These are phyloP conservation scores for Acmispon strigosus DNA, from an alignment of 306 rosid species.

Conservation along the genomic window DNA sequence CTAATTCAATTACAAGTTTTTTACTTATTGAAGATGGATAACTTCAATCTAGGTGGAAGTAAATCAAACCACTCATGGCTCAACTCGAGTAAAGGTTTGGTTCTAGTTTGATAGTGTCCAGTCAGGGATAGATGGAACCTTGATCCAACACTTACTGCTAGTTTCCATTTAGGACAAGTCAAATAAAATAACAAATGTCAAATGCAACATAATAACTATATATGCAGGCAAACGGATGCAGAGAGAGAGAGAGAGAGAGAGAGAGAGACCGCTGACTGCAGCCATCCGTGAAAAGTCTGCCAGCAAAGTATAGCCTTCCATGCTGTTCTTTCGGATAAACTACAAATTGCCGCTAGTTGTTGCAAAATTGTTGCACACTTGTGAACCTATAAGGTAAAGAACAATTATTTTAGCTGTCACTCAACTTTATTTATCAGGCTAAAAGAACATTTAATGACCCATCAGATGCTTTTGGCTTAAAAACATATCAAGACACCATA, in stretches of 20 bases:
- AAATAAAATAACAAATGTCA: slow-evolving; percentile 12
- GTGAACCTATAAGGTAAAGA: slow-evolving; percentile 61
- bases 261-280: slow-evolving; percentile 74
- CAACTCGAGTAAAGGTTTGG: not conserved
- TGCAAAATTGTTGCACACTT: slow-evolving; percentile 95
- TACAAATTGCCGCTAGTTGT: slow-evolving; percentile 87
- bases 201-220: slow-evolving; percentile 10
- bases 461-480: not conserved
- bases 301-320: slow-evolving; percentile 69
- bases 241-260: not conserved
- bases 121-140: not conserved
- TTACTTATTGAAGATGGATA: not conserved
- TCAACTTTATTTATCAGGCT: slow-evolving; percentile 1
- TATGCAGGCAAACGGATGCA: slow-evolving; percentile 23
- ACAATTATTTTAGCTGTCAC: slow-evolving; percentile 12
- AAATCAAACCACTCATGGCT: not conserved
- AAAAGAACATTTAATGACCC: slow-evolving; percentile 4
- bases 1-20: not conserved
- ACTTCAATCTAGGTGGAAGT: not conserved
- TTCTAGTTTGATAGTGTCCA: not conserved
- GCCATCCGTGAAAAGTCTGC: slow-evolving; percentile 90
- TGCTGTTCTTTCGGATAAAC: slow-evolving; percentile 69
- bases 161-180: not conserved
- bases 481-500: slow-evolving; percentile 15
- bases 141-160: not conserved